phyloP scores from a whole-genome alignment of 2,329 filamentous ascomycete species.

The Aspergillus transmontanensis region DNA sequence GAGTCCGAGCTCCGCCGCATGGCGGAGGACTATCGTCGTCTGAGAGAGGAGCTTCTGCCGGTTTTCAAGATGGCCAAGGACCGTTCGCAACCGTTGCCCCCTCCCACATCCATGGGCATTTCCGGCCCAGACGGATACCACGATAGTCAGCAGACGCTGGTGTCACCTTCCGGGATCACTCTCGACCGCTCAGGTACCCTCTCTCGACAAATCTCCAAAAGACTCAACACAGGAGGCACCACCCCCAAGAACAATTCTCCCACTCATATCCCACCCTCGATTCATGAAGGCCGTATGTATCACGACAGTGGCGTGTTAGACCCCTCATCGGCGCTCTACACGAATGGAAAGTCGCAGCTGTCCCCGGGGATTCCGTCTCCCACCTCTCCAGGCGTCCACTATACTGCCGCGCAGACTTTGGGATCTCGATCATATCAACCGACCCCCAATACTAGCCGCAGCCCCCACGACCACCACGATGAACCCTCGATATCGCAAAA shows the following conservation, averaged over 20 bases:
- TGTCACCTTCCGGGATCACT: slow-evolving; percentile 32
- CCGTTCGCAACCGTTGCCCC: slow-evolving; percentile 81
- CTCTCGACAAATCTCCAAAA: slow-evolving; percentile 75
- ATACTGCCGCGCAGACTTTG: slow-evolving; percentile 43
- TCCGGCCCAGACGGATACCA: slow-evolving; percentile 27
- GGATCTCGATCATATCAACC: slow-evolving; percentile 48
- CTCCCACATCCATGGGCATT: slow-evolving; percentile 39
- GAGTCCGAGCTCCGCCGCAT: slow-evolving; percentile 83
- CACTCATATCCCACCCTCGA: slow-evolving; percentile 66
- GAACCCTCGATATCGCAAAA: slow-evolving; percentile 34
- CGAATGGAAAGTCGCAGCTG: slow-evolving; percentile 64
- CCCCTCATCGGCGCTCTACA: slow-evolving; percentile 64
- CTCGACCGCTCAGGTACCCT: slow-evolving; percentile 55
- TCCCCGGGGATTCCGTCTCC: slow-evolving; percentile 53
- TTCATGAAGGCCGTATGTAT: slow-evolving; percentile 67
- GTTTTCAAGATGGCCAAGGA: slow-evolving; percentile 91
- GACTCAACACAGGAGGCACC: slow-evolving; percentile 67
- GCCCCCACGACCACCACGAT: slow-evolving; percentile 42
- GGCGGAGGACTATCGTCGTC: slow-evolving; percentile 81
- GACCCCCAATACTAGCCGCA: slow-evolving; percentile 30
- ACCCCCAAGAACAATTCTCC: slow-evolving; percentile 77
- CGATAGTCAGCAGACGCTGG: slow-evolving; percentile 46
- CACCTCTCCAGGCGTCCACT: slow-evolving; percentile 46
- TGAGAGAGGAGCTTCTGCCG: slow-evolving; percentile 89
- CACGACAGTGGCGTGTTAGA: slow-evolving; percentile 59